Evolutionary conservation across 345 rosid species (phyloP).

Genomic region (Moringa oleifera): DNA sequence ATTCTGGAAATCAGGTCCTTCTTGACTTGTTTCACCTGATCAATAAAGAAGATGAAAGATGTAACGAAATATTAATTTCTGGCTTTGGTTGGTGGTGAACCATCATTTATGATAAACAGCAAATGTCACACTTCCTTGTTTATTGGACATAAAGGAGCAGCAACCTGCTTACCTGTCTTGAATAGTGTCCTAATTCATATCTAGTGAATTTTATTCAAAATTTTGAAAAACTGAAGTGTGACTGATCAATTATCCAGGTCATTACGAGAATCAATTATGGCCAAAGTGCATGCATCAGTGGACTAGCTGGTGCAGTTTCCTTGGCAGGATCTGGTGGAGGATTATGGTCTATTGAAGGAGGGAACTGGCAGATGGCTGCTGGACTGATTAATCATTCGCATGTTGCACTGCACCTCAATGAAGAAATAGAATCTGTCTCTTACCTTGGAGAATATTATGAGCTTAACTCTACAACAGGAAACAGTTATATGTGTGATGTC

Average conservation of each 20-base stretch:
- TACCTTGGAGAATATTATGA: constrained; percentile 56
- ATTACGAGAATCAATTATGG: constrained; percentile 94
- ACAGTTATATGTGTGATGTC: constrained; percentile 56
- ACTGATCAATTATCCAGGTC: constrained; percentile 33
- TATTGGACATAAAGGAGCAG: neutral
- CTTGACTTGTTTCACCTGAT: no score
- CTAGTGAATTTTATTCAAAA: neutral
- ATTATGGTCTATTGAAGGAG: constrained; percentile 88
- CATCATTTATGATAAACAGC: neutral
- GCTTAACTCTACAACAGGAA: constrained; percentile 70
- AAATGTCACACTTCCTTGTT: neutral
- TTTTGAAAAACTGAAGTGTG: neutral
- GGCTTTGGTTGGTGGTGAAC: neutral
- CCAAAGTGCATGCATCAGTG: constrained; percentile 72
- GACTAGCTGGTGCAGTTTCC: constrained; percentile 97
- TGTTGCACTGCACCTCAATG: constrained; percentile 59
- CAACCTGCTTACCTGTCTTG: neutral
- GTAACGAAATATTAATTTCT: neutral
- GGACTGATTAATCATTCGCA: constrained; percentile 67
- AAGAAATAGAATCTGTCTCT: constrained; percentile 65
- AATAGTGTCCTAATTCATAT: neutral
- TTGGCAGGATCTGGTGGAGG: constrained; percentile 90
- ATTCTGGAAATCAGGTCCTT: no score
- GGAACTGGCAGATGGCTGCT: constrained; percentile 94
- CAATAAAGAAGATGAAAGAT: no score